phyloP scores from a whole-genome alignment of 2,329 filamentous ascomycete genomes.

The Keithomyces neogunnii region DNA sequence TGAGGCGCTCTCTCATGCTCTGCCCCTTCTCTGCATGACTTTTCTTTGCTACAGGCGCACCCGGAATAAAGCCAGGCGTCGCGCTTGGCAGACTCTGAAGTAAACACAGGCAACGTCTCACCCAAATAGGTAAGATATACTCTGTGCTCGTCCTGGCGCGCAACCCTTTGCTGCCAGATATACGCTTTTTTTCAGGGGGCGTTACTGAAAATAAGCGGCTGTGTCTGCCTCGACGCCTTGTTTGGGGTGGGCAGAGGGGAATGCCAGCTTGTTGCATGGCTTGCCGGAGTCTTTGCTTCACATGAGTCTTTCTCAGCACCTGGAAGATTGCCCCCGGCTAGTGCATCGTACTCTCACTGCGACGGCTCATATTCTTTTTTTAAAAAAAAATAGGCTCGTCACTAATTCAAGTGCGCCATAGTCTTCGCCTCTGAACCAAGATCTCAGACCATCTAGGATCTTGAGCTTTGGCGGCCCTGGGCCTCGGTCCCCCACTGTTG shows the following conservation, averaged over 20 bases:
- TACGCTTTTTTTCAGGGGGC: neutral
- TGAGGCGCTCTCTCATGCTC: neutral
- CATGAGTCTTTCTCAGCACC: neutral
- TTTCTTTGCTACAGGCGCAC: neutral
- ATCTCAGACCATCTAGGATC: neutral
- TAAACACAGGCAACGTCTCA: neutral
- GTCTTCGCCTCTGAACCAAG: neutral
- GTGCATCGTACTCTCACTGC: neutral
- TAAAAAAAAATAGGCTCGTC: neutral
- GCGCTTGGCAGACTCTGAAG: neutral
- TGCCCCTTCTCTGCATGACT: neutral
- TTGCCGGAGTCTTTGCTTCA: neutral
- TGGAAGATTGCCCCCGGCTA: neutral
- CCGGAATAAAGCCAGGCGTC: neutral
- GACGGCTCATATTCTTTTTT: neutral
- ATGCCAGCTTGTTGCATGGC: neutral
- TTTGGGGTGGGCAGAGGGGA: neutral
- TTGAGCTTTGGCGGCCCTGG: neutral
- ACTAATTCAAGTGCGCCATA: neutral
- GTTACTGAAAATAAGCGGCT: neutral
- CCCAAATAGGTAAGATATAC: neutral
- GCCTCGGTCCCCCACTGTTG: neutral
- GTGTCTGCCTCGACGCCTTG: neutral
- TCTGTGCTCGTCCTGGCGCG: neutral
- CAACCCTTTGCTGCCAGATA: neutral